Percentiles rank a stretch among this genome's conserved stretches.
Conservation (phyloP, 2,329 filamentous ascomycete genomes). For the Pseudogymnoascus sp. region DNA sequence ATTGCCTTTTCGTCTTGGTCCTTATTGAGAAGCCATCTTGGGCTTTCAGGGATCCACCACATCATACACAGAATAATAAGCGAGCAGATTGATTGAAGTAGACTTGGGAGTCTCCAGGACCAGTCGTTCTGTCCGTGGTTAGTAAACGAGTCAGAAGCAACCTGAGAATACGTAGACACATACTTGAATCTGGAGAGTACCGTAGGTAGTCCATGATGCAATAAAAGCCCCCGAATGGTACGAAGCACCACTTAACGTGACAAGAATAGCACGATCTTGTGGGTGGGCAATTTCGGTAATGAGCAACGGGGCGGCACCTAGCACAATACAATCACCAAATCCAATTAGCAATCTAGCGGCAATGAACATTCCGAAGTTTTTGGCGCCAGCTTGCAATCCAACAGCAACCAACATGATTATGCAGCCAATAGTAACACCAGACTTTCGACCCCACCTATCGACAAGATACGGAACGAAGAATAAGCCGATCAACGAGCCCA, state of each 20-base stretch:
- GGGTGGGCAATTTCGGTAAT: slow-evolving; percentile 28
- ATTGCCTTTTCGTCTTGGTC: slow-evolving; percentile 29
- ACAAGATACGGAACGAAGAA: slow-evolving; percentile 27
- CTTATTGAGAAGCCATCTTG: slow-evolving; percentile 29
- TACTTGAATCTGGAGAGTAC: slow-evolving; percentile 21
- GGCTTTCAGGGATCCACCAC: slow-evolving; percentile 28
- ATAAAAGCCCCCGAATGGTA: slow-evolving; percentile 12
- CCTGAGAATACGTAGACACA: slow-evolving; percentile 22
- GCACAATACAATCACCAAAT: slow-evolving; percentile 31
- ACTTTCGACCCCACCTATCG: slow-evolving; percentile 26
- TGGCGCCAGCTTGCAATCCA: slow-evolving; percentile 28
- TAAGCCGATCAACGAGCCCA: neutral
- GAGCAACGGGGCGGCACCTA: slow-evolving; percentile 27
- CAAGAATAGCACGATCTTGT: slow-evolving; percentile 24
- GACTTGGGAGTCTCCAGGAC: slow-evolving; percentile 13
- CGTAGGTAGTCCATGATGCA: slow-evolving; percentile 33
- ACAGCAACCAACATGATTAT: slow-evolving; percentile 31
- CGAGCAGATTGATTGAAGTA: slow-evolving; percentile 11
- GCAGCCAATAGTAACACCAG: slow-evolving; percentile 24
- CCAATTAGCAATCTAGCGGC: slow-evolving; percentile 28
- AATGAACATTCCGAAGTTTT: slow-evolving; percentile 33
- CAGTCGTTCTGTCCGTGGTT: slow-evolving; percentile 32
- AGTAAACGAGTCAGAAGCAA: slow-evolving; percentile 31
- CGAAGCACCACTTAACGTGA: slow-evolving; percentile 16
- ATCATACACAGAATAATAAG: slow-evolving; percentile 18